Percentiles rank a stretch among this genome's conserved stretches.
These are phyloP conservation scores for Neonothopanus nambi DNA, from an alignment of 1,284 basidiomycete species.

Conservation along the genomic window DNA sequence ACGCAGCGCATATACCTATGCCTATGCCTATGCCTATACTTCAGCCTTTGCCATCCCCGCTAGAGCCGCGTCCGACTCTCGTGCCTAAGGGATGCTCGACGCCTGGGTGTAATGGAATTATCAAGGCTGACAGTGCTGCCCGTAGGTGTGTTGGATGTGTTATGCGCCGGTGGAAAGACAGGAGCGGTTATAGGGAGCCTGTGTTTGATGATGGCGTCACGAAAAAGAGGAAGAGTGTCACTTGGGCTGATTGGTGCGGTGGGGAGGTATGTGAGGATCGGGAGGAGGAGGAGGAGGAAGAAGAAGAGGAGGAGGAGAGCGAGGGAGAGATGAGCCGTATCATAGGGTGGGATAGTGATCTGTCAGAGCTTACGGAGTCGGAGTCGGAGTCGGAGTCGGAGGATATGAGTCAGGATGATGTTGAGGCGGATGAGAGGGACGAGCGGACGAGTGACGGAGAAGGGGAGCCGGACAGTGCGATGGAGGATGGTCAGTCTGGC, in stretches of 20 bases:
- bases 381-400: neutral
- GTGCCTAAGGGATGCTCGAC: conserved; percentile 2
- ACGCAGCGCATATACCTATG: no score
- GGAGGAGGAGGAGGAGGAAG: no score
- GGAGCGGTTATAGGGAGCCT: neutral
- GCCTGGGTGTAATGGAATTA: conserved; percentile 6
- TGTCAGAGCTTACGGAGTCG: conserved; percentile 1
- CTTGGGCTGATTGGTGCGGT: conserved; percentile 14
- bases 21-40: no score
- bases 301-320: neutral
- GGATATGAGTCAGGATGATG: neutral
- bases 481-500: neutral
- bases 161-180: conserved; percentile 5
- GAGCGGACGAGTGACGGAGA: neutral
- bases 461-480: neutral
- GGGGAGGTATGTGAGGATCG: neutral
- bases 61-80: neutral
- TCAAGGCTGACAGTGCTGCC: conserved; percentile 1
- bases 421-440: neutral
- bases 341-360: conserved; percentile 14
- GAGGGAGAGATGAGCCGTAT: neutral
- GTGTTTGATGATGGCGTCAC: no score
- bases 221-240: conserved; percentile 9
- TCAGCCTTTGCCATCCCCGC: no score
- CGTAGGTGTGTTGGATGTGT: conserved; percentile 11